These are phyloP conservation scores for Phanerodontia chrysosporium DNA, from an alignment of 768 basidiomycete species.

Conservation along the genomic window DNA sequence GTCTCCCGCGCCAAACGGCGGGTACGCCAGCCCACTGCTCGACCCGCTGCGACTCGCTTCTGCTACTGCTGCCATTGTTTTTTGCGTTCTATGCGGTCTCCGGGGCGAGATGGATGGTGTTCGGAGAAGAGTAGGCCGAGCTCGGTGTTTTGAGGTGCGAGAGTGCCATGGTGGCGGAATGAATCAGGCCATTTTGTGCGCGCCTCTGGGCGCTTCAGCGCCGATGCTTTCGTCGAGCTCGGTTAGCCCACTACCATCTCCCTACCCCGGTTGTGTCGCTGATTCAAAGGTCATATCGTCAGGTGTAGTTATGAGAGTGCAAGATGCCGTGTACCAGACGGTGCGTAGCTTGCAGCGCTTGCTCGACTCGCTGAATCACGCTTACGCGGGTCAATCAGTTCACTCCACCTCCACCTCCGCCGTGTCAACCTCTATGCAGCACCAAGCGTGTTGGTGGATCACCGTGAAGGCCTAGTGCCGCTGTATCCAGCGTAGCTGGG, in stretches of 20 bases:
- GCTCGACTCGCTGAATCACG: background rate
- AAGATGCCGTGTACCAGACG: too few species aligned
- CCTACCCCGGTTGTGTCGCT: background rate
- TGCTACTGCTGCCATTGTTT: background rate
- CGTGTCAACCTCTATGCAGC: too few species aligned
- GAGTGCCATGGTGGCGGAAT: conserved; percentile 1
- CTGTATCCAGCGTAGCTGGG: background rate
- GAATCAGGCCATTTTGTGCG: conserved; percentile 5
- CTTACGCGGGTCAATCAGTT: too few species aligned
- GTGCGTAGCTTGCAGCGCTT: background rate
- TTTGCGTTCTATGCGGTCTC: too few species aligned
- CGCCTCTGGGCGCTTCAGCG: background rate
- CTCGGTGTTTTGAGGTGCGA: background rate
- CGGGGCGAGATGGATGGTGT: background rate
- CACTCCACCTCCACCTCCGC: too few species aligned
- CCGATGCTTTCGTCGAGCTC: background rate
- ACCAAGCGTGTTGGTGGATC: too few species aligned
- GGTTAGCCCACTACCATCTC: background rate
- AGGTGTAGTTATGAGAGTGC: too few species aligned
- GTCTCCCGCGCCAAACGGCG: conserved; percentile 24
- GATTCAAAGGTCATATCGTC: too few species aligned
- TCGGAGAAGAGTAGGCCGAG: background rate
- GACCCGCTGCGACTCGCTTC: background rate
- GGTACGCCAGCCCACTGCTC: conserved; percentile 1
- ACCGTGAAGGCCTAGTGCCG: background rate